Evolutionary conservation across 2,329 filamentous ascomycete species (phyloP), one percentile per base, ranked within the genome.

Genomic region (Cordyceps militaris): DNA sequence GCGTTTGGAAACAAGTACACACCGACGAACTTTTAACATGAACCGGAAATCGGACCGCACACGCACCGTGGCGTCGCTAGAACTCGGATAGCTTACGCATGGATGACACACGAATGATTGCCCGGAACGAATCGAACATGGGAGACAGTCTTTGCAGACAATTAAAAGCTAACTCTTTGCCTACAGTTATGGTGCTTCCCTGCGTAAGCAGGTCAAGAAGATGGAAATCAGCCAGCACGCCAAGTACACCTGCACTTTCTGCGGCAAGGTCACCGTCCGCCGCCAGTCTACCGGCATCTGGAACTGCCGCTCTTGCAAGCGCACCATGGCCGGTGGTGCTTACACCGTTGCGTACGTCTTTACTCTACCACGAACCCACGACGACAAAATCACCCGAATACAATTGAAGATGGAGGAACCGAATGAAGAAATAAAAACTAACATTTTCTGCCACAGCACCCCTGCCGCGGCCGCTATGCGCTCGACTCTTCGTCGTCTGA

Each of bases 201-300:
- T 97, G 80, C 91, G 92, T 81, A 97, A 97, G 86, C 92, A 76
- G 71, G 74, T 76, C 75, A 97, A 97, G 91, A 97, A 97, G 89
- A 96, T 97, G 88, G 94, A 97, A 88, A 89, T 97, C 78, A 89
- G 90, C 72, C 94, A 97, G 80, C 94, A 99, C 84, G 91, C 91
- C 81, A 88, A 88, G 77, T 97, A 97, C 74, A 86, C 87, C 74
- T 97, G 93, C 87, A 93, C 92, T 67, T 99, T 97, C 89, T 96
- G 91, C 85, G 93, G 93, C 74, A 97, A 97, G 88, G 87, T 86
- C 76, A 89, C 87, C 70, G 91, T 96, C 74, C 91, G 91, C 83
- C 87, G 93, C 73, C 83, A 91, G 74, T 86, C 90, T 64, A 89
- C 93, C 70, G 92, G 92, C 71, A 97, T 96, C 84, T 97, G 93